Base-by-base conservation (phyloP, 257 asterid species). In the Plantago ovata region DNA sequence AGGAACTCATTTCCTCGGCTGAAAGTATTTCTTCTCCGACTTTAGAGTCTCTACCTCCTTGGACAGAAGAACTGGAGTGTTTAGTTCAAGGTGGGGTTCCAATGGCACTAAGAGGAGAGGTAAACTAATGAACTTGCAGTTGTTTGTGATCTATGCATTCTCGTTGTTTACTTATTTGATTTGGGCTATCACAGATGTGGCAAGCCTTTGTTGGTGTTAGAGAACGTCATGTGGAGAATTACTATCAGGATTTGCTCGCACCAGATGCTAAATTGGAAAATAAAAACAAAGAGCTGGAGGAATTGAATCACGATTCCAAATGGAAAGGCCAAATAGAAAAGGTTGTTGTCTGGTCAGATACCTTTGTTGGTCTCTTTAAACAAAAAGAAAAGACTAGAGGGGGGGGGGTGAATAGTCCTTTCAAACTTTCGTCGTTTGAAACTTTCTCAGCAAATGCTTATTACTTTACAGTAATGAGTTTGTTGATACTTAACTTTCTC, bases 101-200 rank as follows among this genome's bases (percentile, higher is more conserved):
- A 19, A 86, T 86, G 95, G 86, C 84, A 56, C 74, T 89, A 32
- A 82, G 97, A 79, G 97, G 97, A 76, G 97, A 89, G 97, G 97
- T 89, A 61, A 21, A 45, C 36, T 55, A 28, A 28, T 8, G 19
- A 39, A 28, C 60, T 18, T 61, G 44, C 13, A 3, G 45, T 39
- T 19, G 19, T 67, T 62, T 45, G 16, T 63, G 40, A 28, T 63
- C 40, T 39, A 28, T 53, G 39, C n/a, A 50, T 24, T 40, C 24
- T 32, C 58, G 55, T 60, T 38, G n/a, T 60, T 65, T 19, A 58
- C 58, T 72, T 57, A n/a, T 65, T 53, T 51, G n/a, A 41, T 49
- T 60, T 70, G 16, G 12, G 54, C 46, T 70, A 28, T 28, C 56
- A 38, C 86, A 89, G 97, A 81, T 89, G 72, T 89, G 97, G 97